Conservation (phyloP, 1,139 yeast species). For the Lodderomyces parapsilosis region DNA sequence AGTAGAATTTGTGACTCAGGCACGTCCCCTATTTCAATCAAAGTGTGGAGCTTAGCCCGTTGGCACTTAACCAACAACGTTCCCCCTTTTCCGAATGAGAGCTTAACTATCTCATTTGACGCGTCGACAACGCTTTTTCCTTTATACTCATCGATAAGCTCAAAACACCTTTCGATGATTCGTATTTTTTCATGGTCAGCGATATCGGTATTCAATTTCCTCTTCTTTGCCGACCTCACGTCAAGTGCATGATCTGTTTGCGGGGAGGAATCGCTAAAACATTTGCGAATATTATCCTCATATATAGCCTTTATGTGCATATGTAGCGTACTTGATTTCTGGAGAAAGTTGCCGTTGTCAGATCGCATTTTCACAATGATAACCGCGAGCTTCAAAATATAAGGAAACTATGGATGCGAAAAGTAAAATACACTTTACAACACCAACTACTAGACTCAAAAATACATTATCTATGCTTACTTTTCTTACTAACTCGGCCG, state of each 20-base stretch:
- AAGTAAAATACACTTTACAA: neutral
- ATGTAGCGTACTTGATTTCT: neutral
- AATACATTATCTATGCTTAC: neutral
- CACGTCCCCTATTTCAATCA: constrained; percentile 1
- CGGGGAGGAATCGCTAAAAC: neutral
- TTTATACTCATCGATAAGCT: neutral
- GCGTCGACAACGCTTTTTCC: neutral
- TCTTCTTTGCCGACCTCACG: neutral
- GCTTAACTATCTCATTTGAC: neutral
- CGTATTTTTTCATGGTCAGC: neutral
- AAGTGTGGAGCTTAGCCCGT: neutral
- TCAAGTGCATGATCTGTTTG: neutral
- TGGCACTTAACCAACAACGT: neutral
- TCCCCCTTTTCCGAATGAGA: neutral
- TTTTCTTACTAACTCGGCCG: constrained; percentile 2
- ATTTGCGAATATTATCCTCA: neutral
- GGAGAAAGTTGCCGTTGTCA: neutral
- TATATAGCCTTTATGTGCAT: neutral
- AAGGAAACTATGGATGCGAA: neutral
- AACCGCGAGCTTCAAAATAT: neutral
- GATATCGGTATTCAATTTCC: neutral
- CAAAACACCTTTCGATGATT: neutral
- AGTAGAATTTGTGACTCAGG: neutral
- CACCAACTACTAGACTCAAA: neutral
- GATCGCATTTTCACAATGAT: too few relatives aligned